Base-by-base conservation (phyloP, 139 green algal species). In the Axilococcus clingmanii region DNA sequence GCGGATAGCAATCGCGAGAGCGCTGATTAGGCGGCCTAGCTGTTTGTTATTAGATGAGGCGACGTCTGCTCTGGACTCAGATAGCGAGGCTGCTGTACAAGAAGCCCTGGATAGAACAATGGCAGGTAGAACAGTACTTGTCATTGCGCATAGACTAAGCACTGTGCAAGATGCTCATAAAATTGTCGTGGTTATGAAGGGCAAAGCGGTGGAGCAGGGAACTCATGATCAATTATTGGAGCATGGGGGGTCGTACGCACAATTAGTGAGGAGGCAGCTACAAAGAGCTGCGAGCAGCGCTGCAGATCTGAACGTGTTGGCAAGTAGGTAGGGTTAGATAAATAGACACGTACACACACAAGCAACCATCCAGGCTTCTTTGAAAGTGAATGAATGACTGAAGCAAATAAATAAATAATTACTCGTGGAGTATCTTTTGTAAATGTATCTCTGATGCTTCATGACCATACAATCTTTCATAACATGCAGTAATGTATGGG, bases 21-120 rank as follows among this genome's bases (percentile, higher is more conserved):
- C 90, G 9, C 73, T 97, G 4, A 63, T 95, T 12, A 69, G 79
- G 24, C 53, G 77, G 32, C 83, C 87, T 34, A 38, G 71, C 8
- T 59, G 94, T 29, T 74, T 98, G 58, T 85, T 98, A 31, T 68
- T 98, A 38, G 91, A 97, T 59, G 88, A 96, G 57, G 88, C 88
- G 8, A 96, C 88, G 0, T 81, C 60, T 16, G 78, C 83, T 20
- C 69, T 92, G 35, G 83, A 91, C 52, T 66, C 76, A 22, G 69
- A 82, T 33, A 84, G 69, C 34, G 83, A 93, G 74, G 64, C 65
- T 14, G 56, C 89, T 17, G 84, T 96, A 40, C 84, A 96, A 68
- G 81, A 92, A 53, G 89, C 89, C 2, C 65, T 97, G 46, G 82
- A 94, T 52, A 60, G 79, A 1, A 61, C 94, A 1, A 88, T 96